Base-by-base conservation (phyloP, 306 rosid genomes). In the Cyclanthera cordifolia region DNA sequence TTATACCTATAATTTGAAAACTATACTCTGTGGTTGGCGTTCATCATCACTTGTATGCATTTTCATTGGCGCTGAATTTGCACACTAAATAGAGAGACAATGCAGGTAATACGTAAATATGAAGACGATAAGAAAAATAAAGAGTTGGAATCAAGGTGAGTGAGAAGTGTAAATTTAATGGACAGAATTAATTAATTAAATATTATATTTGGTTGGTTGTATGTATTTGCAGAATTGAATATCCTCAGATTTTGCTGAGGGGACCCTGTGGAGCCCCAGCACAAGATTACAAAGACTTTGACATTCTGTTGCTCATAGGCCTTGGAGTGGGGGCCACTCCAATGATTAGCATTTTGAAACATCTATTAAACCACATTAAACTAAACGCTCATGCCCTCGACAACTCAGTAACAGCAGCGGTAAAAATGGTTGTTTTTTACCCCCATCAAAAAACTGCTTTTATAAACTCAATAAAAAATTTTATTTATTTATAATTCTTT, bases 241-340 rank as follows among this genome's bases (percentile, higher is more conserved):
- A 23, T 53, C 88, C 88, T 0, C 74, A 77, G 69, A 81, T 84
- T 10, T 49, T 76, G 47, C 81, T 84, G 2, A 85, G 81, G 77
- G 88, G 88, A 43, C 80, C 88, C 46, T 84, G 76, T 24, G 88
- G 88, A 49, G 86, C 88, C 0, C 84, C 84, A 1, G 79, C 88
- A 39, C 88, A 84, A 72, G 80, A 84, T 79, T 84, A 84, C 80
- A 81, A 79, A 67, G 74, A 81, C 17, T 84, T 79, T 67, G 82
- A 81, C 24, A 82, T 84, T 52, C 86, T 84, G 2, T 47, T 84
- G 71, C 82, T 84, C n/a, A 82, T 84, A 2, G 88, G 88, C 46
- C 80, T 84, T 6, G 88, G 88, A 16, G 72, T 77, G 5, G 88
- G 88, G 48, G 88, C 86, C 30, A 84, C 88, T 11, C 88, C 88